Evolutionary conservation across 2,329 filamentous ascomycete species (phyloP).

Genomic region (Pseudopithomyces maydicus): DNA sequence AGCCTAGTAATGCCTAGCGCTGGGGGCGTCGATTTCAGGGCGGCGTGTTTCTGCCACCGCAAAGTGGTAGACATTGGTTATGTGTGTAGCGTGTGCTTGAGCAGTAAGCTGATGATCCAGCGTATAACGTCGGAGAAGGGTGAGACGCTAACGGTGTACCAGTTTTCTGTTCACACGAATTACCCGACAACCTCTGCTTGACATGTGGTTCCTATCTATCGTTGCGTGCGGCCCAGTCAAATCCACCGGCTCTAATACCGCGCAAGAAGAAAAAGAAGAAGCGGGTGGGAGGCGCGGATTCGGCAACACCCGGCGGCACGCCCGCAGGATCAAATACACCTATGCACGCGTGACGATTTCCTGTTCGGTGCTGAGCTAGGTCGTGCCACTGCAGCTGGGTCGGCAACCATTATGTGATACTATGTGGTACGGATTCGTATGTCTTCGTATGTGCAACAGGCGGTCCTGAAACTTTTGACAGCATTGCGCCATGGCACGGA

Average conservation of each 20-base stretch:
- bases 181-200: slow-evolving; percentile 42
- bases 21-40: slow-evolving; percentile 90
- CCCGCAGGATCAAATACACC: slow-evolving; percentile 40
- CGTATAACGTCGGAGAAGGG: slow-evolving; percentile 9
- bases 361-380: not conserved
- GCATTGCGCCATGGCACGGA: too few species aligned
- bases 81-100: slow-evolving; percentile 94
- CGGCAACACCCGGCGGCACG: slow-evolving; percentile 40
- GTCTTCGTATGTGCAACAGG: too few species aligned
- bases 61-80: slow-evolving; percentile 89
- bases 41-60: slow-evolving; percentile 97
- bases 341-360: slow-evolving; percentile 32
- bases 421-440: too few species aligned
- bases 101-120: slow-evolving; percentile 60
- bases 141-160: not conserved
- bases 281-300: slow-evolving; percentile 36
- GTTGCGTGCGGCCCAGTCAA: slow-evolving; percentile 37
- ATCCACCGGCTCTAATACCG: slow-evolving; percentile 42
- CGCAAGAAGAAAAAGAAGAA: slow-evolving; percentile 49
- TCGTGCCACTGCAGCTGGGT: too few species aligned
- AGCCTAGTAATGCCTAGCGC: slow-evolving; percentile 79
- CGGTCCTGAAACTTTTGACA: too few species aligned
- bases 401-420: too few species aligned
- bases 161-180: slow-evolving; percentile 45
- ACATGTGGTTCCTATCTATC: slow-evolving; percentile 48